These are phyloP conservation scores for Cunninghamia lanceolata DNA, from an alignment of 75 land plant species.

Conservation along the genomic window DNA sequence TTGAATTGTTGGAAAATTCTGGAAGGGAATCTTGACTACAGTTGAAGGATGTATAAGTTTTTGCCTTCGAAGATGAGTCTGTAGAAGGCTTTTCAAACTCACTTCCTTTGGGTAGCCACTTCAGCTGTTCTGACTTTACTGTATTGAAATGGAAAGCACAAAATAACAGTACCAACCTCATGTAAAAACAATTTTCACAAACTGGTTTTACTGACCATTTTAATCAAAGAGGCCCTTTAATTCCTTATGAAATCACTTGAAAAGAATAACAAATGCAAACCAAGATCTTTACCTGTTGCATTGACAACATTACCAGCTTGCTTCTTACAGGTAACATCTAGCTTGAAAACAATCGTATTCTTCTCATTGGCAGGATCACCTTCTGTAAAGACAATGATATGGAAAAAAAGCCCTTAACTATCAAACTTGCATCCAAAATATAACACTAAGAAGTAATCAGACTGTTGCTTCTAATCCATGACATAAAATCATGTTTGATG, in stretches of 20 bases:
- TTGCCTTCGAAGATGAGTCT: constrained; percentile 28
- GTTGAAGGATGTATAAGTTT: constrained; percentile 78
- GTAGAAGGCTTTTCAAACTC: constrained; percentile 40
- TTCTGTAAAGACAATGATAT: constrained; percentile 38
- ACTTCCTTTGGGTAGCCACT: constrained; percentile 92
- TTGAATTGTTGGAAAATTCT: constrained; percentile 48
- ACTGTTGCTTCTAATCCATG: background rate
- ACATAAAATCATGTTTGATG: background rate
- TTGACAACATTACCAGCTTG: constrained; percentile 34
- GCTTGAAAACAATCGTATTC: constrained; percentile 91
- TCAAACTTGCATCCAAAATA: background rate
- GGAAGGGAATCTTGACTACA: constrained; percentile 73
- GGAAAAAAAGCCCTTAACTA: background rate
- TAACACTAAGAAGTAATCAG: background rate
- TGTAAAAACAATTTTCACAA: background rate
- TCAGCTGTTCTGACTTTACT: constrained; percentile 75
- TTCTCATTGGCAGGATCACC: constrained; percentile 79
- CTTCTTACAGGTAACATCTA: constrained; percentile 66
- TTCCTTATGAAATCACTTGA: background rate
- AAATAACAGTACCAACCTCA: background rate
- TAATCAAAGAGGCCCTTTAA: background rate
- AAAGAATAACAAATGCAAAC: background rate
- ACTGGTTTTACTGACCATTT: background rate
- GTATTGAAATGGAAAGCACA: constrained; percentile 16
- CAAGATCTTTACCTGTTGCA: constrained; percentile 32